phyloP scores from a whole-genome alignment of 2,329 filamentous ascomycete species.

The Colletotrichum eleusines region DNA sequence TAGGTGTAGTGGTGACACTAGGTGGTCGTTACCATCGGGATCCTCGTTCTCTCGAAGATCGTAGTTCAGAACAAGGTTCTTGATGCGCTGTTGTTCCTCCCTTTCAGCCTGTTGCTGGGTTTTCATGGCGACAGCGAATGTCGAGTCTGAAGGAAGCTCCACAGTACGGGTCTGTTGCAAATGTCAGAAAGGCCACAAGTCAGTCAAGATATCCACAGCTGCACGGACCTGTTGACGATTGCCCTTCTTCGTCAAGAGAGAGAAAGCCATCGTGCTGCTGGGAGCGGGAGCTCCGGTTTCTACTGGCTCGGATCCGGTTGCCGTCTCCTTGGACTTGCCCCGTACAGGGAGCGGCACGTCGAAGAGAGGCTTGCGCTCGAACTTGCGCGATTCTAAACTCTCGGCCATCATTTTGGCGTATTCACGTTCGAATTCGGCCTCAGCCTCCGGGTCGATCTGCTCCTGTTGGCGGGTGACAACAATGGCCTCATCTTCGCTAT shows the following conservation, averaged over 20 bases:
- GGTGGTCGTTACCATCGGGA: conserved; percentile 75
- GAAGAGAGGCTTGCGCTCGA: conserved; percentile 93
- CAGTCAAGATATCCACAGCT: not conserved
- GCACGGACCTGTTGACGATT: conserved; percentile 86
- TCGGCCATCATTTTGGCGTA: conserved; percentile 99
- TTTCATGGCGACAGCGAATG: conserved; percentile 95
- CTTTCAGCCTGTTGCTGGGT: conserved; percentile 94
- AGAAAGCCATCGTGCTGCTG: conserved; percentile 88
- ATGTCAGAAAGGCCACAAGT: conserved; percentile 37
- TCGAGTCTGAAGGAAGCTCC: conserved; percentile 89
- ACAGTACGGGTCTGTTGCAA: conserved; percentile 83
- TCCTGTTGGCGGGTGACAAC: conserved; percentile 93
- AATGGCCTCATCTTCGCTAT: conserved; percentile 88
- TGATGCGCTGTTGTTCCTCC: conserved; percentile 98
- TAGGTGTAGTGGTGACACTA: conserved; percentile 58
- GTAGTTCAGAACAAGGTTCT: conserved; percentile 96
- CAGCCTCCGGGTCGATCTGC: conserved; percentile 89
- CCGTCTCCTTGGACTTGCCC: conserved; percentile 59
- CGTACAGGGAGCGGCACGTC: conserved; percentile 98
- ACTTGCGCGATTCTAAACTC: conserved; percentile 94
- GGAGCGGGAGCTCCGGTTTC: conserved; percentile 38
- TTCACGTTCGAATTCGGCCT: conserved; percentile 97
- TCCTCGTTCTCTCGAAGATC: conserved; percentile 89
- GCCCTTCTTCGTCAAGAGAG: conserved; percentile 92
- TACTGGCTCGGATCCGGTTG: conserved; percentile 35